Base-by-base conservation (phyloP, 192 early-diverging fungal species). In the Backusella macrospora region DNA sequence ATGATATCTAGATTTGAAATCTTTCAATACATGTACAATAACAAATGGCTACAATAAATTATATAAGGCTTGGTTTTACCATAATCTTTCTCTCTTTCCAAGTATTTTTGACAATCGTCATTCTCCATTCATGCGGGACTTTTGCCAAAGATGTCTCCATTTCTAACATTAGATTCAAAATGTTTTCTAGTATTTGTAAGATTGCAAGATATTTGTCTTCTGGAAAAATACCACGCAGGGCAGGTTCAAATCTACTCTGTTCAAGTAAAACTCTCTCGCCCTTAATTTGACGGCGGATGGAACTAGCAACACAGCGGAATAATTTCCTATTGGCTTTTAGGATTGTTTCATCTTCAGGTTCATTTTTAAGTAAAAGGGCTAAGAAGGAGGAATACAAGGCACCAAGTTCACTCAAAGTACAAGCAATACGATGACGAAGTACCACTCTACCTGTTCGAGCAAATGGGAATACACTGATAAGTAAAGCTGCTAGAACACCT, bases 181-280 rank as follows among this genome's bases (percentile, higher is more conserved):
- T 80, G 62, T 77, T 76, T 38, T 82, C 78, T 5, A 82, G 39
- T 1, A 80, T 69, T 9, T 80, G 72, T 6, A 82, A 76, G 21
- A 82, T 71, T 2, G 38, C 23, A 5, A 65, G 23, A 55, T 82
- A 82, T 42, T 70, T 62, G 34, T 75, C 62, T 26, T 73, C 68
- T 5, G 71, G 81, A 34, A 77, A 82, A 8, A 71, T 46, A 16
- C 81, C 81, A 37, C 81, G 71, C 38, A 80, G 39, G 10, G 81
- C 71, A 13, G 81, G 81, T 44, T 82, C 81, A 59, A 80, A 82
- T 23, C 71, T 46, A 62, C 78, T 80, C 67, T 79, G 74, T 38
- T 79, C 78, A 16, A 82, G 70, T 44, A 82, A 62, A 18, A 77
- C 68, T 10, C 78, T 65, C 43, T 73, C 76, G n/a, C 64, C 73